Evolutionary conservation across 2,329 filamentous ascomycete species (phyloP).

Genomic region (Rutstroemia sydowiana): DNA sequence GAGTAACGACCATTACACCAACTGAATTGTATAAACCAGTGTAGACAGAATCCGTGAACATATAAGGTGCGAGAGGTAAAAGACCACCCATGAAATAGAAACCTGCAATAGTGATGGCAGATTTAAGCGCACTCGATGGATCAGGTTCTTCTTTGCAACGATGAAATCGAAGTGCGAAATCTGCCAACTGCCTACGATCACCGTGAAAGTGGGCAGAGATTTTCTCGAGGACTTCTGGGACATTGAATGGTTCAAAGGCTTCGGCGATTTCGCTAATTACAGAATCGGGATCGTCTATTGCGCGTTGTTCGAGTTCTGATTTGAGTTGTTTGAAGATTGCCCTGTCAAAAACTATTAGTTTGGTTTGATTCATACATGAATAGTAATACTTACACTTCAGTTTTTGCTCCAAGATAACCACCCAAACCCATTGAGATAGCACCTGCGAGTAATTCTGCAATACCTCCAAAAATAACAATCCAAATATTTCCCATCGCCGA

Average conservation of each 20-base stretch:
- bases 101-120: slow-evolving; percentile 46
- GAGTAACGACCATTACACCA: slow-evolving; percentile 49
- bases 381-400: slow-evolving; percentile 32
- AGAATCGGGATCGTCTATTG: slow-evolving; percentile 21
- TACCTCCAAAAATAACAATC: slow-evolving; percentile 49
- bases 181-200: slow-evolving; percentile 29
- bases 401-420: slow-evolving; percentile 48
- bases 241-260: slow-evolving; percentile 30
- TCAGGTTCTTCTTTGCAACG: slow-evolving; percentile 27
- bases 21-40: slow-evolving; percentile 51
- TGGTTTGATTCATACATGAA: not conserved
- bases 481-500: slow-evolving; percentile 41
- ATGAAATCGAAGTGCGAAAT: slow-evolving; percentile 35
- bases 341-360: slow-evolving; percentile 19
- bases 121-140: slow-evolving; percentile 31
- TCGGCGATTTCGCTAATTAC: slow-evolving; percentile 28
- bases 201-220: slow-evolving; percentile 30
- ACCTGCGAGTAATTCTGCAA: slow-evolving; percentile 54
- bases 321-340: slow-evolving; percentile 27
- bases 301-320: slow-evolving; percentile 23
- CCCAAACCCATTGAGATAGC: slow-evolving; percentile 57
- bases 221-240: slow-evolving; percentile 27
- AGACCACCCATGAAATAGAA: slow-evolving; percentile 52
- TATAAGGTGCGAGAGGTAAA: slow-evolving; percentile 49
- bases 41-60: slow-evolving; percentile 38